phyloP scores from a whole-genome alignment of 2,329 filamentous ascomycete genomes.

The Sarocladium kiliense region DNA sequence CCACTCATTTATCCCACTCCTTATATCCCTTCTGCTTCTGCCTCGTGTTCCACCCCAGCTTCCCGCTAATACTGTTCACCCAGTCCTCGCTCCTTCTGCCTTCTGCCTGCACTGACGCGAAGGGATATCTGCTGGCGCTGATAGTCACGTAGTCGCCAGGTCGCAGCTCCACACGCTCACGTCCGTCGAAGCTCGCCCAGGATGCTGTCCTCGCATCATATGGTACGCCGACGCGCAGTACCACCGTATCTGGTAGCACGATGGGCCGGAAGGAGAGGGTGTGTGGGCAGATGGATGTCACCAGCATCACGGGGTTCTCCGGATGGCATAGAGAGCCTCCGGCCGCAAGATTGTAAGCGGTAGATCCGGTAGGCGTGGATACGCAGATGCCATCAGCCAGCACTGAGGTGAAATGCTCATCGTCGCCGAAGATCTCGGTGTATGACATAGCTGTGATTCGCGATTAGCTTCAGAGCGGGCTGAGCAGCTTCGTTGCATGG shows the following conservation, averaged over 20 bases:
- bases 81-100: constrained; percentile 70
- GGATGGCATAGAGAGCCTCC: constrained; percentile 95
- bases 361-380: constrained; percentile 89
- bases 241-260: constrained; percentile 92
- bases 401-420: constrained; percentile 91
- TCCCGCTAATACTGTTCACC: constrained; percentile 75
- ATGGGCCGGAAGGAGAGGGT: constrained; percentile 95
- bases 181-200: constrained; percentile 97
- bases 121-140: constrained; percentile 74
- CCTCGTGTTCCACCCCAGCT: constrained; percentile 75
- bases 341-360: constrained; percentile 91
- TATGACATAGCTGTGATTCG: constrained; percentile 69
- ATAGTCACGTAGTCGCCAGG: constrained; percentile 84
- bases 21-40: constrained; percentile 66
- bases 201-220: constrained; percentile 84
- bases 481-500: too few relatives aligned
- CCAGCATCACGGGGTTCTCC: constrained; percentile 91
- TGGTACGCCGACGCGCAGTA: constrained; percentile 87
- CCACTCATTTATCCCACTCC: constrained; percentile 36
- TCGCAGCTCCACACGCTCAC: constrained; percentile 74
- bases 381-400: constrained; percentile 91
- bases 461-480: not conserved
- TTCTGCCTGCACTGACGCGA: constrained; percentile 68
- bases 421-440: constrained; percentile 88
- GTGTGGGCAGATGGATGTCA: constrained; percentile 92